Base-by-base conservation (phyloP, 2,329 filamentous ascomycete species). In the Diaporthe vaccinii region DNA sequence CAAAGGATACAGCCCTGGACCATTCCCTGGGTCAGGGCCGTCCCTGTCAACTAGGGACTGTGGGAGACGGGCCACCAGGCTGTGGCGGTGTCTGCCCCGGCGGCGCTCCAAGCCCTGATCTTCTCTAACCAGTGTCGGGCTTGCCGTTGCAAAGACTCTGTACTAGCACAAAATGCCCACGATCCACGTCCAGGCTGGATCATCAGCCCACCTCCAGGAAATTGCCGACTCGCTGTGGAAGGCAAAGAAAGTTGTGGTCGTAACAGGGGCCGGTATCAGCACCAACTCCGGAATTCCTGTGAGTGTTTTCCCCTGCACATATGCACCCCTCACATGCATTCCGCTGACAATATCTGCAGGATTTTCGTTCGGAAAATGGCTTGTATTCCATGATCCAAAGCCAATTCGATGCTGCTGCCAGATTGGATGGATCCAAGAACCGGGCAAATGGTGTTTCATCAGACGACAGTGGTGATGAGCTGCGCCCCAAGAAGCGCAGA, bases 251-350 rank as follows among this genome's bases (percentile, higher is more conserved):
- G 88, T 94, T n/a, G 88, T 94, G 12, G 90, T 94, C 28, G 87
- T 94, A 44, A 94, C 93, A 0, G 93, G 93, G 68, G 93, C 93
- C 67, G 93, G 93, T 71, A 94, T 94, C 80, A 93, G 92, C 81
- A 94, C 93, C 69, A 94, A 94, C 81, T 94, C 92, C 77, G 93
- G 93, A 73, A 94, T 94, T 80, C 93, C 93, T 69, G 93, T 94
- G 86, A 80, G 89, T 82, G 12, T 17, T 57, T 14, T n/a, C 25
- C 2, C 34, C 6, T n/a, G 25, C 4, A 34, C 46, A 49, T 34
- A 25, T 46, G 8, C 12, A 39, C 39, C 53, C 9, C n/a, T 8
- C 46, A 28, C n/a, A 46, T 51, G 22, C 69, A 67, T 46, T 46
- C 75, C 69, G 79, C 77, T 81, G 76, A 80, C 76, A 46, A 36